Evolutionary conservation across 345 rosid species (phyloP).

Genomic region (Salix dunnii): DNA sequence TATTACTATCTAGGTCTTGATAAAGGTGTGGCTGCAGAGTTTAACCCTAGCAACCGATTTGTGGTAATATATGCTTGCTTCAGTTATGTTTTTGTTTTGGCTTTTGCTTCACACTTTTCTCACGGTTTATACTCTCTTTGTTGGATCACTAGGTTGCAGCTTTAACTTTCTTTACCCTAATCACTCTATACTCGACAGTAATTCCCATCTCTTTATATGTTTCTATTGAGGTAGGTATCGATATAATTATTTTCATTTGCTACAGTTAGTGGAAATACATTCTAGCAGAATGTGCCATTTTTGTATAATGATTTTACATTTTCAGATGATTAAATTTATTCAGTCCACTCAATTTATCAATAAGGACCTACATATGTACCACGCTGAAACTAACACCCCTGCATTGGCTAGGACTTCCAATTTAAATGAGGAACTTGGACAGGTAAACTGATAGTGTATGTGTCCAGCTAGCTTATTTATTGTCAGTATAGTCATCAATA

Average conservation of each 20-base stretch:
- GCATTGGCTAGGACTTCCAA: conserved; percentile 97
- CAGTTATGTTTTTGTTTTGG: neutral
- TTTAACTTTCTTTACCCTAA: conserved; percentile 76
- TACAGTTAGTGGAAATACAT: neutral
- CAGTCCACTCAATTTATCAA: conserved; percentile 96
- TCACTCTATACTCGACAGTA: conserved; percentile 90
- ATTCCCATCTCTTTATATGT: conserved; percentile 97
- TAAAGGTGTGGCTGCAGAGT: conserved; percentile 41
- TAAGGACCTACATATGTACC: conserved; percentile 88
- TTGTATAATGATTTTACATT: conserved; percentile 7
- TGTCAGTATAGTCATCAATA: neutral
- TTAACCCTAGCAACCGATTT: conserved; percentile 70
- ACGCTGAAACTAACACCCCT: conserved; percentile 85
- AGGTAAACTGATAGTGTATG: conserved; percentile 45
- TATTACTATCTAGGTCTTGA: conserved; percentile 66
- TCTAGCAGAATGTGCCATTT: conserved; percentile 16
- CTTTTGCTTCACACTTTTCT: neutral
- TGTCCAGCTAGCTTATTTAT: conserved; percentile 1
- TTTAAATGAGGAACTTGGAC: conserved; percentile 98
- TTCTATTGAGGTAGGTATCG: conserved; percentile 79
- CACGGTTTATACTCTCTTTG: conserved; percentile 4
- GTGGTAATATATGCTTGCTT: conserved; percentile 48
- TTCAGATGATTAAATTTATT: conserved; percentile 94
- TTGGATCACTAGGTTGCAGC: conserved; percentile 61
- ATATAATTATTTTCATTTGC: conserved; percentile 11